Percentiles rank a stretch among this genome's conserved stretches.
Evolutionary conservation across 257 asterid genomes (phyloP).

Genomic region (Agastache rugosa): DNA sequence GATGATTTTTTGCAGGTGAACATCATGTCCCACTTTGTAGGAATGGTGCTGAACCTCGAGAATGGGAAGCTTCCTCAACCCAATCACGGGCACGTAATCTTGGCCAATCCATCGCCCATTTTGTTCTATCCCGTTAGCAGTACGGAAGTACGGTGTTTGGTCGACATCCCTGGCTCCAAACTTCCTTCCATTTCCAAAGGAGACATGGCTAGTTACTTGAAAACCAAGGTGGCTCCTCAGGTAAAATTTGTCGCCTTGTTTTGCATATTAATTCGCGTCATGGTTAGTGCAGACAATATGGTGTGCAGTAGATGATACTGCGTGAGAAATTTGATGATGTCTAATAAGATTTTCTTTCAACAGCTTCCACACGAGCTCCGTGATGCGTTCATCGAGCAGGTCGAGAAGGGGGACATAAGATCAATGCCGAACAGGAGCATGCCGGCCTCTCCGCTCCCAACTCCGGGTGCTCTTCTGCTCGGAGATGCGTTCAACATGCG

Average conservation of each 20-base stretch:
- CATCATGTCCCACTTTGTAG: constrained; percentile 56
- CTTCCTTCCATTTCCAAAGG: constrained; percentile 56
- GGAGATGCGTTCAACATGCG: constrained; percentile 72
- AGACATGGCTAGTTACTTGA: constrained; percentile 54
- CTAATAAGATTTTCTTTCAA: no score
- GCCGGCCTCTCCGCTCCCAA: constrained; percentile 61
- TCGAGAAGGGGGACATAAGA: constrained; percentile 56
- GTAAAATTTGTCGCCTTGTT: constrained; percentile 26
- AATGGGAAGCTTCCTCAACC: constrained; percentile 57
- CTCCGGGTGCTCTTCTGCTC: constrained; percentile 57
- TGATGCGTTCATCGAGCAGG: constrained; percentile 44
- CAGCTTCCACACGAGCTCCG: constrained; percentile 54
- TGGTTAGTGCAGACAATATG: no score
- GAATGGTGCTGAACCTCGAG: constrained; percentile 54
- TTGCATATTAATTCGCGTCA: no score
- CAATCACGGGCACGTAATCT: constrained; percentile 55
- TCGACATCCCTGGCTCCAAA: constrained; percentile 53
- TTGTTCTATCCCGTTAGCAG: constrained; percentile 58
- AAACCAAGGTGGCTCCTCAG: constrained; percentile 54
- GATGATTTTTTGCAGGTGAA: constrained; percentile 39
- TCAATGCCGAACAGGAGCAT: constrained; percentile 62
- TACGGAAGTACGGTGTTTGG: constrained; percentile 54
- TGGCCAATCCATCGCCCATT: constrained; percentile 59
- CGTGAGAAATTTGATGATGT: no score
- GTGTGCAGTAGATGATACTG: no score